Evolutionary conservation across 2,329 filamentous ascomycete genomes (phyloP).

Genomic region (Microascus cirrosus): DNA sequence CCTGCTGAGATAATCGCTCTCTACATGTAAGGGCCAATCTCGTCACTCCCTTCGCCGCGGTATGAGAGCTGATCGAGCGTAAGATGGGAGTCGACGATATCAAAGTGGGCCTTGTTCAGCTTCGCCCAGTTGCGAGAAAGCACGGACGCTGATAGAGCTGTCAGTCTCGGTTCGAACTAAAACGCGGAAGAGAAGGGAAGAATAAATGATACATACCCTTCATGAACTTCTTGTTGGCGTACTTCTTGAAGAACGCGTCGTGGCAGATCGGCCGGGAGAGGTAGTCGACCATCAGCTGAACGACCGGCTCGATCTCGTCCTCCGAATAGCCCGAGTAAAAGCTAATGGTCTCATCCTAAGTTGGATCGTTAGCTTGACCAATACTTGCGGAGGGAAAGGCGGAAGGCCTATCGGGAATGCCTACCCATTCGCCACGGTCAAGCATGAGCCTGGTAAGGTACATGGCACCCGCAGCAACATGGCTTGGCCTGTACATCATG

Average conservation of each 20-base stretch:
- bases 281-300: conserved; percentile 93
- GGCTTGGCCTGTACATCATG: conserved; percentile 79
- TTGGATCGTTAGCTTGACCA: not conserved
- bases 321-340: conserved; percentile 93
- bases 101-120: conserved; percentile 5
- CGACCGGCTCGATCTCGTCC: conserved; percentile 84
- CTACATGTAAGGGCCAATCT: not conserved
- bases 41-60: not conserved
- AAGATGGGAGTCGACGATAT: conserved; percentile 2
- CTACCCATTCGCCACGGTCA: conserved; percentile 82
- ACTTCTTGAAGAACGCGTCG: conserved; percentile 99
- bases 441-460: conserved; percentile 86
- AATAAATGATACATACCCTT: conserved; percentile 61
- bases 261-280: conserved; percentile 81
- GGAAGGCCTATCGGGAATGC: conserved; percentile 17
- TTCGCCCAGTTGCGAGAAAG: conserved; percentile 1
- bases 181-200: not conserved
- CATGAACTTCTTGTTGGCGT: conserved; percentile 97
- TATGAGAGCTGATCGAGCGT: conserved; percentile 4
- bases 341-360: conserved; percentile 67
- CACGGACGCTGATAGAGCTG: not conserved
- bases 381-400: not conserved
- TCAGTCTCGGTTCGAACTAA: not conserved
- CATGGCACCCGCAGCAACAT: conserved; percentile 87
- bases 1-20: not conserved